These are phyloP conservation scores for Exserohilum turcica DNA, from an alignment of 2,329 filamentous ascomycete genomes.

Conservation along the genomic window DNA sequence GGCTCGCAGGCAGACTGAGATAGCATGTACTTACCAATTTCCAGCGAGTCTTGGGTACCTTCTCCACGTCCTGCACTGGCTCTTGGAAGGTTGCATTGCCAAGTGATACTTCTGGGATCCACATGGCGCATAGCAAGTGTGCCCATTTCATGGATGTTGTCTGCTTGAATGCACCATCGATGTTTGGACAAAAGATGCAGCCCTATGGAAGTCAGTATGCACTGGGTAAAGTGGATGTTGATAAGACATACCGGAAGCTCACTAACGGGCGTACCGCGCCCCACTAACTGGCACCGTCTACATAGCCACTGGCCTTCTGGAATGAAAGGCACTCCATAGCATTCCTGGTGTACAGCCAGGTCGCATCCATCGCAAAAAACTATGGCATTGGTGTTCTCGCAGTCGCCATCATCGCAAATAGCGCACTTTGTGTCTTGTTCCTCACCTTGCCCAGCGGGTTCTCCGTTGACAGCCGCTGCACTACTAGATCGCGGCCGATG, in stretches of 20 bases:
- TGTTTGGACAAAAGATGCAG: slow-evolving; percentile 98
- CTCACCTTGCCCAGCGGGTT: slow-evolving; percentile 78
- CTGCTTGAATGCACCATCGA: slow-evolving; percentile 97
- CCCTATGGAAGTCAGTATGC: slow-evolving; percentile 36
- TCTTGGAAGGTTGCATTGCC: slow-evolving; percentile 98
- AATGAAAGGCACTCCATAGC: slow-evolving; percentile 97
- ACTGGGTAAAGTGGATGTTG: neutral
- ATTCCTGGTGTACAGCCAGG: slow-evolving; percentile 96
- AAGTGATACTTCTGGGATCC: slow-evolving; percentile 96
- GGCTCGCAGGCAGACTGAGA: neutral
- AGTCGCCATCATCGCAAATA: slow-evolving; percentile 98
- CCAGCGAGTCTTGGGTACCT: slow-evolving; percentile 94
- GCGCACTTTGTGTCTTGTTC: slow-evolving; percentile 97
- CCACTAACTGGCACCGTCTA: slow-evolving; percentile 93
- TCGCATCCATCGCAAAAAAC: slow-evolving; percentile 99
- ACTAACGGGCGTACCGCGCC: slow-evolving; percentile 81
- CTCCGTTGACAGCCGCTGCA: slow-evolving; percentile 92
- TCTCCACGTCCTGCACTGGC: slow-evolving; percentile 96
- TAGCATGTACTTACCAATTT: slow-evolving; percentile 60
- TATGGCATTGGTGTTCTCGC: slow-evolving; percentile 98
- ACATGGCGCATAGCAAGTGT: slow-evolving; percentile 94
- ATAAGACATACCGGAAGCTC: slow-evolving; percentile 39
- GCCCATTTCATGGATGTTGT: slow-evolving; percentile 97
- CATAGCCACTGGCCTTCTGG: slow-evolving; percentile 98
- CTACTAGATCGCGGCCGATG: slow-evolving; percentile 91